phyloP scores from a whole-genome alignment of 805 yeast genomes.

The Candida awuae region DNA sequence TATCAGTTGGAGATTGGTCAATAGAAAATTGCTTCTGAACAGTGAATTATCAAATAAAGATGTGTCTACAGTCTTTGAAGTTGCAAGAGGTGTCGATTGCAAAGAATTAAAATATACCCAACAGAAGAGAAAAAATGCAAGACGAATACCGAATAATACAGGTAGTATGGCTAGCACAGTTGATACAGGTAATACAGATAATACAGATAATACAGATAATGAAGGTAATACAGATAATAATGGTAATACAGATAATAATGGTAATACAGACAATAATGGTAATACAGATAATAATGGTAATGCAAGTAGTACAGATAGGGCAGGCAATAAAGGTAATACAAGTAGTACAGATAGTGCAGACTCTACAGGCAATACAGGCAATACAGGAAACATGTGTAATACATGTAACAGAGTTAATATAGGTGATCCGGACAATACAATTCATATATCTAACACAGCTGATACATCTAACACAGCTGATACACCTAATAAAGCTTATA shows the following conservation, averaged over 20 bases:
- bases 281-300: too few species aligned
- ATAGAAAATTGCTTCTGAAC: conserved; percentile 23
- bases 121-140: not conserved
- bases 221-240: not conserved
- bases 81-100: conserved; percentile 14
- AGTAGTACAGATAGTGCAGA: too few species aligned
- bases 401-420: too few species aligned
- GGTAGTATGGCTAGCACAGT: not conserved
- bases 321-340: too few species aligned
- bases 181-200: too few species aligned
- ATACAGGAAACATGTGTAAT: too few species aligned
- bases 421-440: too few species aligned
- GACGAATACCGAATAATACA: not conserved
- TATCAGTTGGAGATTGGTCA: conserved; percentile 31
- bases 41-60: conserved; percentile 20
- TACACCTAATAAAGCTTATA: too few species aligned
- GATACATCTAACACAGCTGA: too few species aligned
- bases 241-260: not conserved
- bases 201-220: not conserved
- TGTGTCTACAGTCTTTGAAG: conserved; percentile 23
- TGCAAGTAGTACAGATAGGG: too few species aligned
- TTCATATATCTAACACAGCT: too few species aligned
- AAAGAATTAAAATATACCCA: conserved; percentile 3
- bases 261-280: not conserved
- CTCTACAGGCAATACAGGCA: too few species aligned